Base-by-base conservation (phyloP, 805 yeast genomes). In the Starmerella bombi region DNA sequence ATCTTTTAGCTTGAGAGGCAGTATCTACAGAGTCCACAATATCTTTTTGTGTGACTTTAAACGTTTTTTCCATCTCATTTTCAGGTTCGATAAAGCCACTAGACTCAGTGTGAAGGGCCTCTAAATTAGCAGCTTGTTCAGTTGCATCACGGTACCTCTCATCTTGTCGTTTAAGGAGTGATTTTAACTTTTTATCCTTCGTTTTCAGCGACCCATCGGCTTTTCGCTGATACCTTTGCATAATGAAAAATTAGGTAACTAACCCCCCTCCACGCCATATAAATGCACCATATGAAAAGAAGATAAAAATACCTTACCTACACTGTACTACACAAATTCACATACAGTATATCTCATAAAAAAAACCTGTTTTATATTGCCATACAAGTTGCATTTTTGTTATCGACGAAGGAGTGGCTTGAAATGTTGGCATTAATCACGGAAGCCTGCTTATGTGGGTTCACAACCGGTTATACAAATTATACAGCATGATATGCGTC, bases 21-120 rank as follows among this genome's bases (percentile, higher is more conserved):
- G 69, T 65, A 59, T 88, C 97, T 3, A 91, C 95, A 10, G 72
- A 75, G 23, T 71, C 69, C 20, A 64, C 70, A 28, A 91, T 77
- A 38, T 88, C 95, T 12, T 71, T 70, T 58, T 91, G 99, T 25
- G 68, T 72, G 50, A 82, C 82, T 60, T 80, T 82, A 64, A 66
- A 83, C 0, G 98, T 91, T 59, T 75, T 77, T 62, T 91, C 99
- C 86, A 88, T 77, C 41, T 69, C 74, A n/a, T 78, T 78, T 54
- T 91, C 98, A 5, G 95, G 84, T 59, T 91, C 98, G 46, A 91
- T 59, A 53, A 68, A 80, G 34, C 99, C 99, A 4, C 69, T 72
- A 22, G 80, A 78, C 63, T 91, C 97, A 45, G 80, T 82, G 25
- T 84, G 64, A 47, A 91, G 67, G 53, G 84, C 70, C 52, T 91